A percentile compares a stretch with the other conserved stretches of the same genome.
Evolutionary conservation across 768 basidiomycete species (phyloP).

Genomic region (Termitomyces sp.): DNA sequence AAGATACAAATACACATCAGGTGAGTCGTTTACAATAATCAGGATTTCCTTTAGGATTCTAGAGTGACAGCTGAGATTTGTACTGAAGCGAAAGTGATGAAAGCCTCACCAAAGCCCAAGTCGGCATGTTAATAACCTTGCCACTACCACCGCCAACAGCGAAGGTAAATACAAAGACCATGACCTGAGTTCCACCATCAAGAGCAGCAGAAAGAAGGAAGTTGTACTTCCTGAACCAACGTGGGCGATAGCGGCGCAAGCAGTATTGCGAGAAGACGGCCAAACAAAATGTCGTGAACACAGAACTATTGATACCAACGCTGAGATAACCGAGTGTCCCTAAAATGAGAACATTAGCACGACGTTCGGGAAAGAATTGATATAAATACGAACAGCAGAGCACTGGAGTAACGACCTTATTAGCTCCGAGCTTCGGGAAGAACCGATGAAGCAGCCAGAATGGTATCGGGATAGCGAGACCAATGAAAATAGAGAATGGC

Average conservation of each 20-base stretch:
- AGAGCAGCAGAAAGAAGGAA: conserved; percentile 46
- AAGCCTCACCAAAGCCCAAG: conserved; percentile 31
- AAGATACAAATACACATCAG: neutral
- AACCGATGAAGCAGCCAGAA: conserved; percentile 43
- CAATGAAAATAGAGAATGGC: conserved; percentile 33
- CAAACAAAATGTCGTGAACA: conserved; percentile 39
- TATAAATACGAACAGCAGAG: conserved; percentile 23
- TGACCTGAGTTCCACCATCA: conserved; percentile 44
- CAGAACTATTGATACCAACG: conserved; percentile 52
- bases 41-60: conserved; percentile 19
- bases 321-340: conserved; percentile 36
- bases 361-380: too few species aligned
- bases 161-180: conserved; percentile 40
- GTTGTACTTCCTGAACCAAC: conserved; percentile 48
- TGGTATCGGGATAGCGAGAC: conserved; percentile 44
- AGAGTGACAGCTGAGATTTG: neutral
- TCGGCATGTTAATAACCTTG: conserved; percentile 14
- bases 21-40: conserved; percentile 20
- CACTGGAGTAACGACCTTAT: conserved; percentile 35
- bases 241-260: conserved; percentile 30
- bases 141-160: conserved; percentile 41
- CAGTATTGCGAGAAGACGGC: conserved; percentile 44
- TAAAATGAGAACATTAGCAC: neutral
- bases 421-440: conserved; percentile 40
- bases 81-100: neutral